Evolutionary conservation across 2,329 filamentous ascomycete species (phyloP), one percentile per base, ranked within the genome.

Genomic region (Whalleya microplaca): DNA sequence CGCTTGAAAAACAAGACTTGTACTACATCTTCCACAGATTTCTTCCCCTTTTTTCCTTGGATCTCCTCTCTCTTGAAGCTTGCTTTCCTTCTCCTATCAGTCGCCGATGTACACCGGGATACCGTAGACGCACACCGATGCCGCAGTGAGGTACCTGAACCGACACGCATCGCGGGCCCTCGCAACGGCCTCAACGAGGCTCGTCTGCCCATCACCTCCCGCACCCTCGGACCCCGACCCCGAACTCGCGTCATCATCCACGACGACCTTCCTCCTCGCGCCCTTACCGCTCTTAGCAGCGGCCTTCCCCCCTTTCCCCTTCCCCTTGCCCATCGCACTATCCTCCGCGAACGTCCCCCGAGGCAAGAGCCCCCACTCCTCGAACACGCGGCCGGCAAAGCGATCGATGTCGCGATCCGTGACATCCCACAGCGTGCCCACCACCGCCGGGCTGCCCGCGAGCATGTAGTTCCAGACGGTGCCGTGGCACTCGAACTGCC

Each of bases 391-490:
- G 32, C 88, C 86, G 0, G 93, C 90, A 72, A 96, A 96, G 18
- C 93, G 89, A 76, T 99, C 96, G 72, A 97, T 96, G 72, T 99
- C 95, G 68, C 91, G 91, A 72, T 99, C 95, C 9, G 95, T 99
- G 48, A 99, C 95, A 73, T 99, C 95, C 95, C 95, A 99, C 40
- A 99, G 80, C 16, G 93, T 97, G 45, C 92, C 95, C 2, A 98
- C 87, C 9, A 98, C 85, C 0, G 94, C 92, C 2, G 92, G 92
- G 65, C 84, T 86, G 1, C 92, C 94, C 0, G 92, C 93, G 64
- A 94, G 87, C 75, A 99, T 87, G 75, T 98, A 98, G 66, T 93
- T 92, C 76, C 93, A 87, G 21, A 95, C 90, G 53, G 94, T 92
- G 1, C 95, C 94, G 65, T 90, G 89, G n/a, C 90, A 88, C 72